Conservation (phyloP, 1,284 basidiomycete species). For the Pascua sp. region DNA sequence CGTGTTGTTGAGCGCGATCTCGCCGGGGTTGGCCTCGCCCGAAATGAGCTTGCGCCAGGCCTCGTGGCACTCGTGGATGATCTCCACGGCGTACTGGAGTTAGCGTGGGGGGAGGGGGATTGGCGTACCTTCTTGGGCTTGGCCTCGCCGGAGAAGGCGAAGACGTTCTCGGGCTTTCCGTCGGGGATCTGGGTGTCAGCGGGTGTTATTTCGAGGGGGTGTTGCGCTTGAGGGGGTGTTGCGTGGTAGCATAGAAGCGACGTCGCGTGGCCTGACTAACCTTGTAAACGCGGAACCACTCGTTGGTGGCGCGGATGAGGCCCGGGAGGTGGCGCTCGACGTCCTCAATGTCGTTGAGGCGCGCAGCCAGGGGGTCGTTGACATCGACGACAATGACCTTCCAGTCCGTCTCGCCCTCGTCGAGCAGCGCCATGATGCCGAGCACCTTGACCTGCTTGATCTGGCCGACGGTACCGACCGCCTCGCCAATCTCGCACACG, state of each 20-base stretch:
- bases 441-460: conserved; percentile 99
- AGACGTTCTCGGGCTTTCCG: conserved; percentile 98
- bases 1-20: conserved; percentile 65
- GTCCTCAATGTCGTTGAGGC: conserved; percentile 99
- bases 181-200: conserved; percentile 90
- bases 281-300: conserved; percentile 65
- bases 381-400: conserved; percentile 98
- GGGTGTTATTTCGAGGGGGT: too few species aligned
- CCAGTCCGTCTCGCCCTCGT: conserved; percentile 99
- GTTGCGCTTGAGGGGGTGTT: too few species aligned
- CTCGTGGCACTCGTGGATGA: conserved; percentile 98
- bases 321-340: conserved; percentile 98
- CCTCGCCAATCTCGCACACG: conserved; percentile 99
- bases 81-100: conserved; percentile 89
- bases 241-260: too few species aligned
- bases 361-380: conserved; percentile 89
- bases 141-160: conserved; percentile 98
- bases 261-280: too few species aligned
- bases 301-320: conserved; percentile 91
- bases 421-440: conserved; percentile 98
- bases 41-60: conserved; percentile 92
- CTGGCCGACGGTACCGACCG: conserved; percentile 95
- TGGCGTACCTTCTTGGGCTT: conserved; percentile 70
- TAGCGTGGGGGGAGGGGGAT: not conserved
- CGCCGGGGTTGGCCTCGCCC: conserved; percentile 66